Conservation (phyloP, 352 stramenopile genomes). For the Phytophthora agathidicida region DNA sequence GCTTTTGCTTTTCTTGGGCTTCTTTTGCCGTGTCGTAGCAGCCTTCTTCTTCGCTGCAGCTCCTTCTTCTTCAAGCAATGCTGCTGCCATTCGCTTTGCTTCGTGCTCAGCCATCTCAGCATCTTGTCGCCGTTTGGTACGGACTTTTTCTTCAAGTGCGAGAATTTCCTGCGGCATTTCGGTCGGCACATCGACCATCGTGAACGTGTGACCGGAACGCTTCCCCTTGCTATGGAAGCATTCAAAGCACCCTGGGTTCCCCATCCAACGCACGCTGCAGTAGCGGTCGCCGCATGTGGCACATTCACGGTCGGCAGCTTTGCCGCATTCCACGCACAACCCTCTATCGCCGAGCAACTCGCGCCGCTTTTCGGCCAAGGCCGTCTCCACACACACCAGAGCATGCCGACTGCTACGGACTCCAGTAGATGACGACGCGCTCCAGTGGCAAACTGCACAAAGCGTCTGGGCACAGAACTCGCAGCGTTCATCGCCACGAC, state of each 20-base stretch:
- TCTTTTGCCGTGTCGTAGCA: slow-evolving; percentile 19
- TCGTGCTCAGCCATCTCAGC: slow-evolving; percentile 60
- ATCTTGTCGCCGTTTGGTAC: slow-evolving; percentile 56
- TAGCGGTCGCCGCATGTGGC: slow-evolving; percentile 73
- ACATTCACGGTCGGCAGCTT: slow-evolving; percentile 72
- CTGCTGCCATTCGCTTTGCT: slow-evolving; percentile 50
- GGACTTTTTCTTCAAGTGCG: slow-evolving; percentile 62
- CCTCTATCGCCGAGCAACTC: slow-evolving; percentile 58
- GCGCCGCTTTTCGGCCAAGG: slow-evolving; percentile 52
- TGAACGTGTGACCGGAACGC: slow-evolving; percentile 62
- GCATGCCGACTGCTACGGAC: slow-evolving; percentile 41
- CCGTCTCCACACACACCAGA: slow-evolving; percentile 65
- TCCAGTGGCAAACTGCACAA: slow-evolving; percentile 63
- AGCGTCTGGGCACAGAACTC: slow-evolving; percentile 58
- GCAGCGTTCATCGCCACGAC: slow-evolving; percentile 60
- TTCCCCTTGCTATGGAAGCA: slow-evolving; percentile 78
- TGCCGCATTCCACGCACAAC: slow-evolving; percentile 79
- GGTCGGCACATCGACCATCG: slow-evolving; percentile 31
- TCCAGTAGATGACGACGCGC: slow-evolving; percentile 28
- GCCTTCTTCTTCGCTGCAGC: slow-evolving; percentile 16
- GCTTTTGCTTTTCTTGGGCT: slow-evolving; percentile 40
- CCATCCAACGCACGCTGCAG: slow-evolving; percentile 87
- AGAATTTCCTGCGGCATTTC: slow-evolving; percentile 51
- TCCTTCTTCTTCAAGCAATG: slow-evolving; percentile 42
- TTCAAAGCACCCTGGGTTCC: slow-evolving; percentile 85